These are phyloP conservation scores for Thielaviopsis euricoi DNA, from an alignment of 2,329 filamentous ascomycete species.

Conservation along the genomic window DNA sequence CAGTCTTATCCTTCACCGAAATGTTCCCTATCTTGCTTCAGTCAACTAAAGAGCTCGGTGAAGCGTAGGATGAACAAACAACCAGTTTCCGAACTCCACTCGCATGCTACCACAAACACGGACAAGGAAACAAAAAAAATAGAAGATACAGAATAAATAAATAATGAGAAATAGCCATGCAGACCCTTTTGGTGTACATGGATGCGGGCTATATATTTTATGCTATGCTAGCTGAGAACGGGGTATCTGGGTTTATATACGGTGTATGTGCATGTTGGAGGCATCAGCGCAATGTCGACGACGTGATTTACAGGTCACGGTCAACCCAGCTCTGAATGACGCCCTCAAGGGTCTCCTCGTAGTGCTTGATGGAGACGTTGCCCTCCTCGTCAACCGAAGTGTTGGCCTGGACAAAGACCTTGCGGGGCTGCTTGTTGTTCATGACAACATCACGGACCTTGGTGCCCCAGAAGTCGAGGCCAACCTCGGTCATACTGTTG, in stretches of 20 bases:
- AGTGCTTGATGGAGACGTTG: constrained; percentile 65
- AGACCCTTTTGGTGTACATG: background rate
- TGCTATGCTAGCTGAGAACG: background rate
- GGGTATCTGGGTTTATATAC: background rate
- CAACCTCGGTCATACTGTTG: constrained; percentile 66
- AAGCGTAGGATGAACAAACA: background rate
- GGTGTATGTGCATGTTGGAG: background rate
- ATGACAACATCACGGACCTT: constrained; percentile 63
- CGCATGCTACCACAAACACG: too few relatives aligned
- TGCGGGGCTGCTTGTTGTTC: constrained; percentile 63
- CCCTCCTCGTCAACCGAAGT: constrained; percentile 56
- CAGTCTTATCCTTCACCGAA: background rate
- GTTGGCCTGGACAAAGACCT: constrained; percentile 90
- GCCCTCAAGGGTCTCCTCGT: constrained; percentile 63
- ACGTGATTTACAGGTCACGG: constrained; percentile 26
- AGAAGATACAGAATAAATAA: constrained; percentile 14
- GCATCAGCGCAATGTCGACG: background rate
- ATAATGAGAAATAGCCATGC: too few relatives aligned
- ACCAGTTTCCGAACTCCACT: too few relatives aligned
- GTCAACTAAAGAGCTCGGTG: too few relatives aligned
- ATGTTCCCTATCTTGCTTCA: background rate
- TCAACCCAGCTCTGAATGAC: constrained; percentile 74
- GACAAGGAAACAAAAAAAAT: constrained; percentile 11
- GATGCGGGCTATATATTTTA: constrained; percentile 3
- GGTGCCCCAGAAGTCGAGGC: constrained; percentile 65